Conservation (phyloP, 2,329 filamentous ascomycete genomes). For the Ramichloridium luteum region DNA sequence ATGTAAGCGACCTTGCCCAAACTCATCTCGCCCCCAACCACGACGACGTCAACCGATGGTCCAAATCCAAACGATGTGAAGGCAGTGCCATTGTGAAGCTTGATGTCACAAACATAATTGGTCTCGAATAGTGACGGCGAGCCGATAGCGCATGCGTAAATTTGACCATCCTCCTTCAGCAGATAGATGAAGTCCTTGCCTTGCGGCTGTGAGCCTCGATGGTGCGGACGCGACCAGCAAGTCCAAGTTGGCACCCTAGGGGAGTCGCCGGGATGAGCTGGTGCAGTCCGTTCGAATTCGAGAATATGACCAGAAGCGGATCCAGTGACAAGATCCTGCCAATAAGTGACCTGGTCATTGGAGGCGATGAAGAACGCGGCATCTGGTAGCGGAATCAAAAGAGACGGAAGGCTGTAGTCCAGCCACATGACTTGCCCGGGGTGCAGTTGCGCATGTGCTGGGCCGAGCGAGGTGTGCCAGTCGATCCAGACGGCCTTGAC, state of each 20-base stretch:
- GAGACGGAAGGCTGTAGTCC: constrained; percentile 19
- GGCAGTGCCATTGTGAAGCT: constrained; percentile 65
- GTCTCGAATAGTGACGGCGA: no score
- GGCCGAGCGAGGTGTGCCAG: constrained; percentile 17
- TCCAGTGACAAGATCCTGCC: constrained; percentile 31
- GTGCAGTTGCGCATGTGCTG: constrained; percentile 14
- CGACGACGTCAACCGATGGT: constrained; percentile 60
- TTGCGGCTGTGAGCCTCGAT: constrained; percentile 49
- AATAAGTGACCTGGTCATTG: constrained; percentile 26
- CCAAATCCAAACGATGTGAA: constrained; percentile 58
- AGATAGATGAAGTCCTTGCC: constrained; percentile 71
- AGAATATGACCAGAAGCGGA: constrained; percentile 15
- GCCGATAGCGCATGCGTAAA: no score
- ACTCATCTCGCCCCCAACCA: constrained; percentile 67
- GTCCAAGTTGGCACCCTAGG: constrained; percentile 45
- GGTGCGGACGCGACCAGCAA: constrained; percentile 68
- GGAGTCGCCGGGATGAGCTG: constrained; percentile 16
- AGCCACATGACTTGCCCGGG: constrained; percentile 16
- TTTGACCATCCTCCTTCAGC: constrained; percentile 77
- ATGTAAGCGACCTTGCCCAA: constrained; percentile 40
- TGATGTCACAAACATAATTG: constrained; percentile 49
- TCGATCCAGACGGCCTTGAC: constrained; percentile 29
- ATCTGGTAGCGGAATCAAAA: constrained; percentile 31
- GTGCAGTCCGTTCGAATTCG: constrained; percentile 2
- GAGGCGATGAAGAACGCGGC: constrained; percentile 31